Evolutionary conservation across 192 early-diverging fungal genomes (phyloP).

Genomic region (Pilaira anomala): DNA sequence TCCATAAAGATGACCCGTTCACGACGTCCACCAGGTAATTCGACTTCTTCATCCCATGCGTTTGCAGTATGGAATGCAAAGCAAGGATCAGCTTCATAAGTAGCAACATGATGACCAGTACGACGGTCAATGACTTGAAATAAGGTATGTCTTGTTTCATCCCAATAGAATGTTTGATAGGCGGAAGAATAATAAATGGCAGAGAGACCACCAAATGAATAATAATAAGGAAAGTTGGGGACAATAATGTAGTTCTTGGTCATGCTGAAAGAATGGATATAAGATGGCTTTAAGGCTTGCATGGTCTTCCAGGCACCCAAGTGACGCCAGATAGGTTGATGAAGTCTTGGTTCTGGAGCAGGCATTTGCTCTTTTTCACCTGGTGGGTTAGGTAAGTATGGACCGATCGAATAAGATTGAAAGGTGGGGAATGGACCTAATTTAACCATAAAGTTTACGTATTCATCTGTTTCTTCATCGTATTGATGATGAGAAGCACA

Average conservation of each 20-base stretch:
- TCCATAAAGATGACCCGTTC: slow-evolving; percentile 34
- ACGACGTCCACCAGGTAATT: slow-evolving; percentile 19
- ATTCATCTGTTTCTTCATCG: slow-evolving; percentile 35
- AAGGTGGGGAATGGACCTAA: slow-evolving; percentile 29
- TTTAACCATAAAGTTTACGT: slow-evolving; percentile 37
- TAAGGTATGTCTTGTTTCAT: slow-evolving; percentile 34
- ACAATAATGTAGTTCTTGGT: slow-evolving; percentile 47
- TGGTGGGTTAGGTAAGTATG: slow-evolving; percentile 14
- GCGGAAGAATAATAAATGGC: slow-evolving; percentile 39
- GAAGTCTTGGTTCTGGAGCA: slow-evolving; percentile 9
- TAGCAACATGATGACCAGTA: slow-evolving; percentile 39
- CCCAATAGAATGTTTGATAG: slow-evolving; percentile 48
- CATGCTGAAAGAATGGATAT: slow-evolving; percentile 48
- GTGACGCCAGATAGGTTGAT: slow-evolving; percentile 33
- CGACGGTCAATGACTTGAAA: slow-evolving; percentile 47
- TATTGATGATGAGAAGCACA: slow-evolving; percentile 41
- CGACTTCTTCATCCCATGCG: slow-evolving; percentile 41
- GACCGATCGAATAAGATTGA: slow-evolving; percentile 24
- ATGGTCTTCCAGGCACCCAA: slow-evolving; percentile 29
- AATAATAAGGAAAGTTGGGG: slow-evolving; percentile 46
- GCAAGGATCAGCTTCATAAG: slow-evolving; percentile 40
- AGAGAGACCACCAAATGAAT: slow-evolving; percentile 35
- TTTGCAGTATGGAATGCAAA: slow-evolving; percentile 49
- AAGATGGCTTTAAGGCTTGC: slow-evolving; percentile 32
- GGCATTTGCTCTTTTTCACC: not conserved